Percentiles rank a stretch among this genome's conserved stretches.
Conservation (phyloP, 2,329 filamentous ascomycete genomes). For the Onygenales sp. region DNA sequence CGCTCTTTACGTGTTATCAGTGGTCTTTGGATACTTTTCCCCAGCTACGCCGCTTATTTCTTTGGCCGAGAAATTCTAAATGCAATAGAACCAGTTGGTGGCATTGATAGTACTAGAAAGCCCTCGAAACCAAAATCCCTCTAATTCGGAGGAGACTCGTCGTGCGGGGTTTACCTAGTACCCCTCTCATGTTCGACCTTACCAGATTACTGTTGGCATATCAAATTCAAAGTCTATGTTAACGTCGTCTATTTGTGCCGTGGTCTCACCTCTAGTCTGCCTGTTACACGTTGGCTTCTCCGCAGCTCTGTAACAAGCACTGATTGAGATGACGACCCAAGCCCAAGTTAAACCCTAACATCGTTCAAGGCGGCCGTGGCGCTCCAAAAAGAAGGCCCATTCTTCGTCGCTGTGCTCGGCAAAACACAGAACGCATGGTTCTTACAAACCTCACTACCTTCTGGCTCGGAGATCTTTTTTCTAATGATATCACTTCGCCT, state of each 20-base stretch:
- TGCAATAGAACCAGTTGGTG: constrained; percentile 36
- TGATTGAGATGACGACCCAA: background rate
- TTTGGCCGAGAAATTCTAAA: constrained; percentile 54
- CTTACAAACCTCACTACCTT: background rate
- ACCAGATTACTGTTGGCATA: too few relatives aligned
- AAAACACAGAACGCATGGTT: too few relatives aligned
- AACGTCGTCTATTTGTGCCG: background rate
- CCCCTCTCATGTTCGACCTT: too few relatives aligned
- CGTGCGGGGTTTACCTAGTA: background rate
- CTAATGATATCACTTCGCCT: background rate
- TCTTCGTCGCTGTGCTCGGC: too few relatives aligned
- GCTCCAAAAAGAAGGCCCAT: too few relatives aligned
- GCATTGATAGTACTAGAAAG: background rate
- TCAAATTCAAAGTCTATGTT: too few relatives aligned
- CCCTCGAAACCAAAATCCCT: background rate
- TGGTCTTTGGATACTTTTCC: constrained; percentile 55
- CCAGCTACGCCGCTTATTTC: constrained; percentile 51
- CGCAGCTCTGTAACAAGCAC: background rate
- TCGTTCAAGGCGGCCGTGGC: too few relatives aligned
- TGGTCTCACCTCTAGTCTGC: background rate
- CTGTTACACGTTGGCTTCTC: background rate
- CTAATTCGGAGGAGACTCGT: background rate
- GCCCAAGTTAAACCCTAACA: background rate
- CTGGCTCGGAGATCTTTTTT: background rate
- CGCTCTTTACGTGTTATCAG: constrained; percentile 26